A percentile compares a stretch with the other conserved stretches of the same genome.
phyloP scores from a whole-genome alignment of 2,329 filamentous ascomycete species.

The Hirsutella minnesotensis region DNA sequence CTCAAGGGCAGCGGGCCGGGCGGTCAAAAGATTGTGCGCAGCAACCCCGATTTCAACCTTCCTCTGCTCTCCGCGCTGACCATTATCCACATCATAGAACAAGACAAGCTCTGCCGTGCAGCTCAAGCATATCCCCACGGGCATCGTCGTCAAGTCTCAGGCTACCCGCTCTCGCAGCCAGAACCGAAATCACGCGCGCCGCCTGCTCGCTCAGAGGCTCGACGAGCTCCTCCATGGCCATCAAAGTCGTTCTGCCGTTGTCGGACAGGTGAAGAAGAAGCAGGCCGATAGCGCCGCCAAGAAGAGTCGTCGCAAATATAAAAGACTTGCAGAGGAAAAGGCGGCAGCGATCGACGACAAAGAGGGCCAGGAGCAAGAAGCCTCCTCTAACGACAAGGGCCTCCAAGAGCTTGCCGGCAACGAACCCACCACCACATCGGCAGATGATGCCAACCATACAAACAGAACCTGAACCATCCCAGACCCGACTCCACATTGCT shows the following conservation, averaged over 20 bases:
- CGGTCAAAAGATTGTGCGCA: conserved; percentile 78
- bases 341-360: conserved; percentile 6
- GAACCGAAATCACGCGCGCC: conserved; percentile 76
- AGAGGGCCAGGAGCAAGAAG: not conserved
- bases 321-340: conserved; percentile 42
- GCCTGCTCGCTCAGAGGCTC: conserved; percentile 60
- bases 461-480: too few species aligned
- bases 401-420: not conserved
- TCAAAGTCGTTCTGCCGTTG: conserved; percentile 52
- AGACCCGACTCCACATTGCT: too few species aligned
- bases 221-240: conserved; percentile 66
- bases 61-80: not conserved
- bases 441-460: too few species aligned
- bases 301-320: conserved; percentile 75
- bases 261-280: conserved; percentile 50
- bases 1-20: conserved; percentile 87
- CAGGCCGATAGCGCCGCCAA: conserved; percentile 67
- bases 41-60: not conserved
- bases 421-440: too few species aligned
- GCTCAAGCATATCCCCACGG: conserved; percentile 78
- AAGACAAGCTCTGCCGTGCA: conserved; percentile 96
- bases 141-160: conserved; percentile 88
- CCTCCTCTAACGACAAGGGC: too few species aligned
- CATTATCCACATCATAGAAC: conserved; percentile 43
- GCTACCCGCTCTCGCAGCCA: conserved; percentile 76